Evolutionary conservation across 192 early-diverging fungal genomes (phyloP).

Genomic region (Geranomyces variabilis): DNA sequence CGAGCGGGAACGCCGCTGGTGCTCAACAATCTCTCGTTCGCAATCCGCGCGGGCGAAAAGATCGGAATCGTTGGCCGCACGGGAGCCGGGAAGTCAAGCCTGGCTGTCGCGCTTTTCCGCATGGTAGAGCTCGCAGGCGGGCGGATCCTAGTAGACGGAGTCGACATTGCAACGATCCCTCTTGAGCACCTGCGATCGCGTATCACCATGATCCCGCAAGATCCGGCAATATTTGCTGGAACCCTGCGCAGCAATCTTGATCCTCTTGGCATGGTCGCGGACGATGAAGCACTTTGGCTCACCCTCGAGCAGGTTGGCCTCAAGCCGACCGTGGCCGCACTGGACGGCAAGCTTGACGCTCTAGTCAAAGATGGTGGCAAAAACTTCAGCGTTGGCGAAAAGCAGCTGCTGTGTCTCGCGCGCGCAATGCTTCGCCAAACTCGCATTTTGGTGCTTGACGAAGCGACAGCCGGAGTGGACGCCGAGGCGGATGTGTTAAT

Average conservation of each 20-base stretch:
- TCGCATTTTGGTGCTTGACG: constrained; percentile 47
- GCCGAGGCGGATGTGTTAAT: constrained; percentile 59
- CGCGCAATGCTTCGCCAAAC: constrained; percentile 27
- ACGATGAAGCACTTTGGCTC: constrained; percentile 51
- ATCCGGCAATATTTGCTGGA: constrained; percentile 52
- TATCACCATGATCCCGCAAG: constrained; percentile 55
- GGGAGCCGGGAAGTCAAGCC: constrained; percentile 65
- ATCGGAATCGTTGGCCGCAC: constrained; percentile 53
- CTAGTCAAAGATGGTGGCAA: constrained; percentile 4
- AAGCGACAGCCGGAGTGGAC: constrained; percentile 64
- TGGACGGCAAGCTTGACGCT: too few relatives aligned
- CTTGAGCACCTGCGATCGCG: constrained; percentile 53
- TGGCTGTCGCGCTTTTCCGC: constrained; percentile 68
- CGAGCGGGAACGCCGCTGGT: constrained; percentile 43
- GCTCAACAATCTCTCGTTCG: constrained; percentile 34
- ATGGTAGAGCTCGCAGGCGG: constrained; percentile 40
- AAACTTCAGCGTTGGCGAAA: constrained; percentile 81
- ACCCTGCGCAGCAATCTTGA: constrained; percentile 74
- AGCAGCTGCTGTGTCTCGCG: constrained; percentile 59
- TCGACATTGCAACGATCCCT: constrained; percentile 63
- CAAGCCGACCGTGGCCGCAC: constrained; percentile 13
- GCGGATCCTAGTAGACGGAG: constrained; percentile 67
- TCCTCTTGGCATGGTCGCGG: constrained; percentile 36
- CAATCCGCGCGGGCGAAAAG: constrained; percentile 36
- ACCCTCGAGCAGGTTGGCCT: constrained; percentile 45